These are phyloP conservation scores for Hymenoscyphus repandus DNA, from an alignment of 2,329 filamentous ascomycete genomes.

Conservation along the genomic window DNA sequence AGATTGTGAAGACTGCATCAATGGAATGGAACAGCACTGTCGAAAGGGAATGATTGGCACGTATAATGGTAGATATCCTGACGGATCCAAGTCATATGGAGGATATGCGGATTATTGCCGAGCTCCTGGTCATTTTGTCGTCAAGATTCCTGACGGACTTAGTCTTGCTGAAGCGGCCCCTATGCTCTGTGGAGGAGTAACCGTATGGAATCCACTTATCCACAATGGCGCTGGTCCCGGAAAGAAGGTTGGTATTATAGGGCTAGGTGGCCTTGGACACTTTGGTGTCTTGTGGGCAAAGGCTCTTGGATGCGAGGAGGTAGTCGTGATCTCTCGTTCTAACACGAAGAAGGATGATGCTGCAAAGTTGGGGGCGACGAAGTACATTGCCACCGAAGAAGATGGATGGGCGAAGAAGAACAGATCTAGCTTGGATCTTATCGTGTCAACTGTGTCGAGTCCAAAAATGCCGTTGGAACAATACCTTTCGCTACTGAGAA, in stretches of 20 bases:
- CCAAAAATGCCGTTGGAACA: slow-evolving; percentile 56
- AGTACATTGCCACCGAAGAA: slow-evolving; percentile 48
- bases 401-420: slow-evolving; percentile 56
- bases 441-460: slow-evolving; percentile 52
- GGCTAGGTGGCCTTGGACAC: slow-evolving; percentile 70
- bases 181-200: slow-evolving; percentile 74
- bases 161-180: slow-evolving; percentile 51
- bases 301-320: slow-evolving; percentile 62
- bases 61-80: slow-evolving; percentile 36
- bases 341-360: slow-evolving; percentile 54
- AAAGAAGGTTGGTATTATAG: slow-evolving; percentile 65
- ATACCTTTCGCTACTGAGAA: slow-evolving; percentile 56
- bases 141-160: slow-evolving; percentile 51
- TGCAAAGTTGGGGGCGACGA: slow-evolving; percentile 55
- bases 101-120: slow-evolving; percentile 46
- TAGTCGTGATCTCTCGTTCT: slow-evolving; percentile 59
- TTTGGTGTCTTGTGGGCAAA: slow-evolving; percentile 67
- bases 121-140: slow-evolving; percentile 52
- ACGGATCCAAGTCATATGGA: slow-evolving; percentile 43
- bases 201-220: slow-evolving; percentile 63
- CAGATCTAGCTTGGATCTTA: slow-evolving; percentile 48
- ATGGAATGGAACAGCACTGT: slow-evolving; percentile 22
- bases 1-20: slow-evolving; percentile 46
- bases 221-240: slow-evolving; percentile 64
- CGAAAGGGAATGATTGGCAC: slow-evolving; percentile 35